Evolutionary conservation across 495 filamentous ascomycete species (phyloP).

Genomic region (Aspergillus haitiensis): DNA sequence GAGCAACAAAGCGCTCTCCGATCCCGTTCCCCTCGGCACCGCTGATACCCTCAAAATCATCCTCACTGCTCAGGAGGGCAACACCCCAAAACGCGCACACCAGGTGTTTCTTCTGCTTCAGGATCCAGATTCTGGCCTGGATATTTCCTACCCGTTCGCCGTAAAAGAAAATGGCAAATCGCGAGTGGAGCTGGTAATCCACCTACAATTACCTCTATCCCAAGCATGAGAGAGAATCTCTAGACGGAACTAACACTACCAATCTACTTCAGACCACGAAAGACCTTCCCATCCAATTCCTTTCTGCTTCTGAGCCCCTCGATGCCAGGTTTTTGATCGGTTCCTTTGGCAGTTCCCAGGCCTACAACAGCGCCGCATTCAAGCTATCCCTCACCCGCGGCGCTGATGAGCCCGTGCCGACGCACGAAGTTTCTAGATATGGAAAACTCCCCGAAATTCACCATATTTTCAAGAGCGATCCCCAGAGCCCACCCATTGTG

Average conservation of each 20-base stretch:
- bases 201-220: background rate
- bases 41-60: conserved; percentile 78
- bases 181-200: conserved; percentile 71
- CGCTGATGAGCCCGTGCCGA: conserved; percentile 57
- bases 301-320: conserved; percentile 64
- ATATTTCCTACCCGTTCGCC: conserved; percentile 83
- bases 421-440: conserved; percentile 67
- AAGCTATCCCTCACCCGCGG: conserved; percentile 64
- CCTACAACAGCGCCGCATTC: conserved; percentile 64
- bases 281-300: conserved; percentile 84
- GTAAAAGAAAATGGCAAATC: conserved; percentile 88
- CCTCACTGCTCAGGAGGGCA: conserved; percentile 76
- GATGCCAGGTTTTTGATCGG: conserved; percentile 77
- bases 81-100: conserved; percentile 78
- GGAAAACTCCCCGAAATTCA: conserved; percentile 80
- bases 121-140: conserved; percentile 71
- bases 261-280: conserved; percentile 65
- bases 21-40: conserved; percentile 62
- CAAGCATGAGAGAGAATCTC: background rate
- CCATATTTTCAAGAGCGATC: conserved; percentile 83
- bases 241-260: conserved; percentile 28
- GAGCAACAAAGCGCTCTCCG: conserved; percentile 60
- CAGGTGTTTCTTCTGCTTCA: conserved; percentile 86
- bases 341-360: conserved; percentile 75
- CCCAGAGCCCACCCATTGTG: conserved; percentile 77